phyloP scores from a whole-genome alignment of 176 grass and related monocot genomes.

The Musa troglodytarum region DNA sequence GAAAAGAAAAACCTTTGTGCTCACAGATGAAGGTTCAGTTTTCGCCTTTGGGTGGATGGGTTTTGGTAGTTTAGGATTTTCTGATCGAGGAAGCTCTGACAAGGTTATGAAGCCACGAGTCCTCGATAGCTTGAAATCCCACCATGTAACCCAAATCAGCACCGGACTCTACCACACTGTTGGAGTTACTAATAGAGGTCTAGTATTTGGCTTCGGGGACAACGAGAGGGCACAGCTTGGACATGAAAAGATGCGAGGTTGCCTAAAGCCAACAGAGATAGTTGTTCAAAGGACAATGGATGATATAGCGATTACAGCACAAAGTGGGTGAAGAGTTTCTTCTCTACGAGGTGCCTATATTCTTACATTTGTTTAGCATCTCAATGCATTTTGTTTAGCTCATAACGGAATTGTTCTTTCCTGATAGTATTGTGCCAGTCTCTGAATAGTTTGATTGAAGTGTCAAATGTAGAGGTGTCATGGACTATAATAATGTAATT shows the following conservation, averaged over 20 bases:
- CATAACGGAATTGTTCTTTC: not conserved
- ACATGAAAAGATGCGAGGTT: constrained; percentile 67
- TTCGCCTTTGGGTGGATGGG: constrained; percentile 98
- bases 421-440: not conserved
- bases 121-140: constrained; percentile 60
- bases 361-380: not conserved
- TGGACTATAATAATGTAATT: too few relatives aligned
- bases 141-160: constrained; percentile 83
- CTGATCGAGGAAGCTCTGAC: constrained; percentile 69
- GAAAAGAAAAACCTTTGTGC: constrained; percentile 97
- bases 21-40: constrained; percentile 74
- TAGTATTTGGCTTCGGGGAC: constrained; percentile 93
- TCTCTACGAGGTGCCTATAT: too few relatives aligned
- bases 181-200: constrained; percentile 72
- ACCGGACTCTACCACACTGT: constrained; percentile 95
- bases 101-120: constrained; percentile 73
- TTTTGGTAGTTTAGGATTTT: constrained; percentile 95
- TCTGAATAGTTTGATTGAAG: not conserved
- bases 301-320: constrained; percentile 65
- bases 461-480: too few relatives aligned
- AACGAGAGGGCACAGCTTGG: constrained; percentile 94
- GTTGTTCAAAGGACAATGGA: constrained; percentile 58
- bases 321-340: constrained; percentile 32
- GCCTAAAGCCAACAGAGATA: constrained; percentile 93
- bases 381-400: not conserved